Percentiles rank a stretch among this genome's conserved stretches.
phyloP scores from a whole-genome alignment of 2,329 filamentous ascomycete species.

The Metarhizium anisopliae region DNA sequence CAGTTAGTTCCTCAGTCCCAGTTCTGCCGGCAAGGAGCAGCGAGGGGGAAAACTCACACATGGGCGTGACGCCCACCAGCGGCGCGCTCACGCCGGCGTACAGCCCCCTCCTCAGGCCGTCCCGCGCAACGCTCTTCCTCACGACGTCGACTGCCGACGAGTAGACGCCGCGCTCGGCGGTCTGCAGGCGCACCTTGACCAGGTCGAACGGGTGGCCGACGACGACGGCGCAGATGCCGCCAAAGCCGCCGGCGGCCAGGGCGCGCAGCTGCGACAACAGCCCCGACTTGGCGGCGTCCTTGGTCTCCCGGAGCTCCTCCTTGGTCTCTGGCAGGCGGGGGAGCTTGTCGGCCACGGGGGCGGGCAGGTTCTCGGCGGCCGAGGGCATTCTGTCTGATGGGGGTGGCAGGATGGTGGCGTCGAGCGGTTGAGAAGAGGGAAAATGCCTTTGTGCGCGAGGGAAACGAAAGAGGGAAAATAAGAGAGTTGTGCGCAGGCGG shows the following conservation, averaged over 20 bases:
- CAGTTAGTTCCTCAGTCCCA: background rate
- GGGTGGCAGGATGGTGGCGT: conserved; percentile 6
- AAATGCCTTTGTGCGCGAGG: background rate
- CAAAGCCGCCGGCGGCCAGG: conserved; percentile 81
- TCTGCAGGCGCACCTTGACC: conserved; percentile 95
- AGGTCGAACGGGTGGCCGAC: conserved; percentile 96
- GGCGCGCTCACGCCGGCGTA: conserved; percentile 98
- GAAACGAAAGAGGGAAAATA: background rate
- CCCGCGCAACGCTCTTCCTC: conserved; percentile 74
- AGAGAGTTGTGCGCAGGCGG: background rate
- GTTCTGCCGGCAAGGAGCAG: too few relatives aligned
- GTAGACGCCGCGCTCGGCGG: conserved; percentile 89
- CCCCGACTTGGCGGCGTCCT: conserved; percentile 25
- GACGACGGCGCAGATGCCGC: conserved; percentile 86
- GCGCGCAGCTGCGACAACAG: conserved; percentile 58
- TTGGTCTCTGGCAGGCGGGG: conserved; percentile 33
- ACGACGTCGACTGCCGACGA: conserved; percentile 86
- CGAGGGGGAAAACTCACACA: conserved; percentile 62
- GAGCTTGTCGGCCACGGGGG: conserved; percentile 32
- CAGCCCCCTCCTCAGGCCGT: conserved; percentile 71
- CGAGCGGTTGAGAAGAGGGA: background rate
- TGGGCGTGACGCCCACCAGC: conserved; percentile 90
- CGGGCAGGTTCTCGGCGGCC: conserved; percentile 12
- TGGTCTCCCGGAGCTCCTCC: conserved; percentile 31
- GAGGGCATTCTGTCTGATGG: conserved; percentile 11